Evolutionary conservation across 352 stramenopile genomes (phyloP).

Genomic region (Thalassiosira hispida): DNA sequence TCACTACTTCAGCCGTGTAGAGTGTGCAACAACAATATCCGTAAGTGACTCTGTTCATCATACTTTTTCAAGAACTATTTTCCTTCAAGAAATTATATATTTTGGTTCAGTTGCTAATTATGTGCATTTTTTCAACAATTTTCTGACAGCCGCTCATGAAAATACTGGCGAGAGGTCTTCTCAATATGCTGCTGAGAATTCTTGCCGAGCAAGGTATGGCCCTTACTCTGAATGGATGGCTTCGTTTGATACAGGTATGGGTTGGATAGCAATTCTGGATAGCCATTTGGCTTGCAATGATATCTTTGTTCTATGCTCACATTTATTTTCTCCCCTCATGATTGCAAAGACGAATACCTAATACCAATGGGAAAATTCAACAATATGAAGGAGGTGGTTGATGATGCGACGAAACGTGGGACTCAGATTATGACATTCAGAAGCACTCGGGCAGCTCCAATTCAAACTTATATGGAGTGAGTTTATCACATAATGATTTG

Average conservation of each 20-base stretch:
- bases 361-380: slow-evolving; percentile 67
- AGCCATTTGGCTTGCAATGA: too few relatives aligned
- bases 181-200: slow-evolving; percentile 59
- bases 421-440: slow-evolving; percentile 71
- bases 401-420: slow-evolving; percentile 45
- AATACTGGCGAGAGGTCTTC: slow-evolving; percentile 60
- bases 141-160: slow-evolving; percentile 47
- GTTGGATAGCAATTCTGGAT: not conserved
- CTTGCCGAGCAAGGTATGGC: slow-evolving; percentile 50
- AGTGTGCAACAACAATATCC: slow-evolving; percentile 64
- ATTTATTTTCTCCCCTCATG: slow-evolving; percentile 22
- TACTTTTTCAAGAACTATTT: not conserved
- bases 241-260: slow-evolving; percentile 48
- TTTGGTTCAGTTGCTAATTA: not conserved
- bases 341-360: slow-evolving; percentile 49
- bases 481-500: slow-evolving; percentile 3
- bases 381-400: slow-evolving; percentile 59
- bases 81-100: not conserved
- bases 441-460: slow-evolving; percentile 52
- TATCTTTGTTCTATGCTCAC: slow-evolving; percentile 27
- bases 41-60: slow-evolving; percentile 29
- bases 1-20: slow-evolving; percentile 30
- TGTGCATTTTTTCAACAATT: not conserved
- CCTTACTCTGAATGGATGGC: slow-evolving; percentile 58
- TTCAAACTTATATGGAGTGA: slow-evolving; percentile 48